phyloP scores from a whole-genome alignment of 352 stramenopile genomes.

The Phytopythium montanum region DNA sequence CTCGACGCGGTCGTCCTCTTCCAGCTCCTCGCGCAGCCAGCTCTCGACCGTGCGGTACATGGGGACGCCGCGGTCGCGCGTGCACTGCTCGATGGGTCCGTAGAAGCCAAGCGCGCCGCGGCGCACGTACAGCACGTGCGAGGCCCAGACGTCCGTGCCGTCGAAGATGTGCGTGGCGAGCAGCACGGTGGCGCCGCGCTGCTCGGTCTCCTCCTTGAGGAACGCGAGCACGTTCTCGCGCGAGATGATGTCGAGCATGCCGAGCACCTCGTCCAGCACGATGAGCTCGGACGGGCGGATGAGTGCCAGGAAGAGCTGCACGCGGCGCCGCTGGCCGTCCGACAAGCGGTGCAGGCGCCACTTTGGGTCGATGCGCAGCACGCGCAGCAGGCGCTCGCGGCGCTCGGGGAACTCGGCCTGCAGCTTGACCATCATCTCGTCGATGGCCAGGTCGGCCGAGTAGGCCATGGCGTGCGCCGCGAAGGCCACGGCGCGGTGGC shows the following conservation, averaged over 20 bases:
- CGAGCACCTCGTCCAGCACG: constrained; percentile 98
- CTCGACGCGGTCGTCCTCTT: constrained; percentile 69
- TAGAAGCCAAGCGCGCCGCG: constrained; percentile 53
- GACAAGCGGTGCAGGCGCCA: constrained; percentile 85
- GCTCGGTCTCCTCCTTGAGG: constrained; percentile 82
- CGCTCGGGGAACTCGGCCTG: constrained; percentile 93
- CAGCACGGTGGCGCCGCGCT: constrained; percentile 57
- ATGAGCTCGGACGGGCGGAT: constrained; percentile 96
- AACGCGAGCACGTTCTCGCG: constrained; percentile 93
- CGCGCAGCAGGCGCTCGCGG: constrained; percentile 91
- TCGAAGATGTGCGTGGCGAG: constrained; percentile 97
- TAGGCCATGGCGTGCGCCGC: constrained; percentile 85
- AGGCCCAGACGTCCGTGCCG: constrained; percentile 95
- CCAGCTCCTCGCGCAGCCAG: constrained; percentile 92
- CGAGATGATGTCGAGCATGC: constrained; percentile 95
- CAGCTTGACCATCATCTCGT: constrained; percentile 96
- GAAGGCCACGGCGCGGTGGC: constrained; percentile 93
- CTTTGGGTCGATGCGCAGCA: constrained; percentile 95
- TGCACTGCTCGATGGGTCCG: constrained; percentile 70
- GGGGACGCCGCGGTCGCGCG: constrained; percentile 42
- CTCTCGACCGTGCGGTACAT: constrained; percentile 92
- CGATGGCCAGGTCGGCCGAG: constrained; percentile 94
- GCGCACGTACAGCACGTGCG: constrained; percentile 93
- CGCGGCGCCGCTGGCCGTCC: constrained; percentile 83
- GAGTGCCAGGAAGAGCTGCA: constrained; percentile 96